phyloP scores from a whole-genome alignment of 305 asterid genomes.

The Solanum hybrid region DNA sequence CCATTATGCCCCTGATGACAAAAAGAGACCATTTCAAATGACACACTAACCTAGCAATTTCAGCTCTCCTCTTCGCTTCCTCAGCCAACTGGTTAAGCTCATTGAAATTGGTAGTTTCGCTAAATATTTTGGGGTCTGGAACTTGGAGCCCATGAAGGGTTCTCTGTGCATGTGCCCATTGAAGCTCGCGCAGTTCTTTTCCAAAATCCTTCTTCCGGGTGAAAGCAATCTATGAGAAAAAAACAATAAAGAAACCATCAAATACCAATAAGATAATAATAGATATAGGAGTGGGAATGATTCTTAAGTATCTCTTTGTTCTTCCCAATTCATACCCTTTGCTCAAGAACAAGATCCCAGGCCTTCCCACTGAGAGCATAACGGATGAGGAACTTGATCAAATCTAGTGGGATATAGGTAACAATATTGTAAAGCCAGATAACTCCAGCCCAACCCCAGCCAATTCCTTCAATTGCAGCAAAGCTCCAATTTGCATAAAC shows the following conservation, averaged over 20 bases:
- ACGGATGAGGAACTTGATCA: constrained; percentile 73
- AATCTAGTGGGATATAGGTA: constrained; percentile 77
- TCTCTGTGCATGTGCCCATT: constrained; percentile 97
- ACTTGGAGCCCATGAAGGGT: constrained; percentile 97
- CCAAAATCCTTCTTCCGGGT: constrained; percentile 94
- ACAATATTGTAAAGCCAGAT: constrained; percentile 91
- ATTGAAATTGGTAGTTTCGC: constrained; percentile 64
- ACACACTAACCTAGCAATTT: constrained; percentile 71
- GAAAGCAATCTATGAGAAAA: constrained; percentile 69
- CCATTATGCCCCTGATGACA: background rate
- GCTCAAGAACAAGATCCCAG: constrained; percentile 97
- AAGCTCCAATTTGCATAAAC: constrained; percentile 96
- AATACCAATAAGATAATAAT: background rate
- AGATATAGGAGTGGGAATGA: background rate
- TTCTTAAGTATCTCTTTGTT: background rate
- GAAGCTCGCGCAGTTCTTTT: constrained; percentile 89
- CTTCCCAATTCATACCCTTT: constrained; percentile 44
- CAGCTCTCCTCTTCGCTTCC: constrained; percentile 96
- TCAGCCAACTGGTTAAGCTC: constrained; percentile 98
- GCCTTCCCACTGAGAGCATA: constrained; percentile 93
- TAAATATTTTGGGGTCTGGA: constrained; percentile 81
- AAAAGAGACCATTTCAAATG: background rate
- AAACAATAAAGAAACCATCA: background rate
- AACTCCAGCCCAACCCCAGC: constrained; percentile 99
- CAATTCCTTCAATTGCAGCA: constrained; percentile 98